Evolutionary conservation across 441 rosid species (phyloP).

Genomic region (Dalechampia spathulata): DNA sequence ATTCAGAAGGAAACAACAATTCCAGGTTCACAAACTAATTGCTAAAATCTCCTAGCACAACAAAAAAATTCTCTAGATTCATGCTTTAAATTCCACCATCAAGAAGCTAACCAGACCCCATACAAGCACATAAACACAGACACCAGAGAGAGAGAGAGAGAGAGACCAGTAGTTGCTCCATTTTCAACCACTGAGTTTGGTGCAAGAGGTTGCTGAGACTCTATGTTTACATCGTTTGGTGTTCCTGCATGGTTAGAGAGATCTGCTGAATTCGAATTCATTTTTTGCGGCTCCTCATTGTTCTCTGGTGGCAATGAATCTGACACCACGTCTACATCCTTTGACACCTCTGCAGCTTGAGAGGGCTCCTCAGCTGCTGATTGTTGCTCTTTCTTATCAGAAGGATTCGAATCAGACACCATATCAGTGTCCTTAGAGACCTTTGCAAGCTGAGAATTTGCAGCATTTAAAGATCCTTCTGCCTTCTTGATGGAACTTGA

Average conservation of each 20-base stretch:
- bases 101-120: slow-evolving; percentile 3
- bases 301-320: slow-evolving; percentile 30
- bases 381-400: slow-evolving; percentile 34
- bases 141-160: slow-evolving; percentile 8
- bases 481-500: slow-evolving; percentile 26
- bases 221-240: slow-evolving; percentile 37
- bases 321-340: slow-evolving; percentile 37
- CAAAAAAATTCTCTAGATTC: not conserved
- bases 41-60: not conserved
- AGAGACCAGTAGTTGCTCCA: slow-evolving; percentile 41
- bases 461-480: slow-evolving; percentile 29
- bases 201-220: slow-evolving; percentile 23
- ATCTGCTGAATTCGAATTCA: slow-evolving; percentile 23
- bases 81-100: not conserved
- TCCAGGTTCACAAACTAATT: not conserved
- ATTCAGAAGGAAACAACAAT: not conserved
- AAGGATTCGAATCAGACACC: slow-evolving; percentile 24
- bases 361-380: slow-evolving; percentile 31
- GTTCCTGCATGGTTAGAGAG: slow-evolving; percentile 29
- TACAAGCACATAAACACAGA: not conserved
- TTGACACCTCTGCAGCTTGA: slow-evolving; percentile 30
- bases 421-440: slow-evolving; percentile 28
- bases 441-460: slow-evolving; percentile 25
- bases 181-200: slow-evolving; percentile 33
- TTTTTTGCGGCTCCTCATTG: slow-evolving; percentile 19